Base-by-base conservation (phyloP, 108 stramenopile genomes). In the Skeletonema marinoi region DNA sequence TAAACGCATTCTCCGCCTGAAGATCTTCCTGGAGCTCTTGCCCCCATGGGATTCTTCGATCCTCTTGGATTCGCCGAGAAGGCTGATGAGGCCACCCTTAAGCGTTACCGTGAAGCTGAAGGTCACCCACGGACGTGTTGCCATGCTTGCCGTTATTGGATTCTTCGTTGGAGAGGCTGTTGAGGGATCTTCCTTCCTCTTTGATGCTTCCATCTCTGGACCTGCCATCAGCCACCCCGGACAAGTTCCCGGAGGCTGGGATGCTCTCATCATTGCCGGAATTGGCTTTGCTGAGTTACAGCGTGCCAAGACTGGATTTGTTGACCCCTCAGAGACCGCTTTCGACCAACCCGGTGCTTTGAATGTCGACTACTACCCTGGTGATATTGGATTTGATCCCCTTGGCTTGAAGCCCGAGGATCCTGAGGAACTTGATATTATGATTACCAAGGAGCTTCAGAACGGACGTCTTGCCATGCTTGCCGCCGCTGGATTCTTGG, bases 401-500 rank as follows among this genome's bases (percentile, higher is more conserved):
- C 39, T 41, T 41, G 39, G 39, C 39, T 41, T 41, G 39, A 41
- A 41, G 11, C 39, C 39, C 39, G 39, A 41, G 1, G 39, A 41
- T 2, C 11, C 39, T 12, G 39, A 11, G 11, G 39, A 41, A 10
- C 39, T 41, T 41, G 10, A 41, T 41, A 54, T 36, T 62, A 41
- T 41, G 39, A 41, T 41, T 11, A 41, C 39, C 39, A 87, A 86
- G 58, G 92, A 93, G 74, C 89, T 86, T 66, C 91, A 93, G 85
- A 90, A 93, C 74, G 88, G 91, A 68, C 87, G 92, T 46, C 81
- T 93, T 51, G 92, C 92, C 16, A 93, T 93, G 91, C 80, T 90
- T 60, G 92, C 92, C 19, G 71, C 71, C 19, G 76, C 76, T 46
- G 76, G 76, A 12, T 77, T 77, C 61, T 71, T 77, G 76, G 76